Evolutionary conservation across 371 early-diverging fungal species (phyloP), one percentile per base, ranked within the genome.

Genomic region (Actinomortierella ambigua): DNA sequence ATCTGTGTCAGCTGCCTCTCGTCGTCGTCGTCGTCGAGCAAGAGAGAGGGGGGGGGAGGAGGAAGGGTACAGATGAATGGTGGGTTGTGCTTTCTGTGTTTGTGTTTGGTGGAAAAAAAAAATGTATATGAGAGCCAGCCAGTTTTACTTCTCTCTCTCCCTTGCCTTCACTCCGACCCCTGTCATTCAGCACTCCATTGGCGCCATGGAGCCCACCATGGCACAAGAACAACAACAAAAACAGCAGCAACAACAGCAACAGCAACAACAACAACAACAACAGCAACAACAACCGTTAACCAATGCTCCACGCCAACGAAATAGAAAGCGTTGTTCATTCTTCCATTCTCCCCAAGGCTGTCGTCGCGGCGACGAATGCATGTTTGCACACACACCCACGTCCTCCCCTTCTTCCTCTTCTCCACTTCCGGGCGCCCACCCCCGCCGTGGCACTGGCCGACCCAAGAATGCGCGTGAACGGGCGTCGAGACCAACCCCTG

Each of bases 271-370:
- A 18, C 56, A 8, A 53, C 50, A 14, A n/a, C n/a, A n/a, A n/a
- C n/a, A n/a, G n/a, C n/a, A n/a, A n/a, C n/a, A 34, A 34, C 34
- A 34, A 34, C 34, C 34, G 7, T 34, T 11, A 6, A 34, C 34
- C 34, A 34, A 34, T 34, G 34, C 34, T 6, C 34, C 34, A 11
- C 34, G 34, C 34, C 34, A 34, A n/a, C n/a, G n/a, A 34, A 34
- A 34, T 11, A 34, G 34, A 34, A 34, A 34, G 34, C 34, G 34
- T 6, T 68, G 68, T 29, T 57, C 57, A 43, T 73, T 73, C 68
- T 73, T 55, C 46, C 22, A 18, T 7, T 39, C 73, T 17, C 57
- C 56, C 26, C 60, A 58, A 34, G 73, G 73, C 44, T 73, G 73
- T 53, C 63, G 73, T 4, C 57, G 61, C 20, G 73, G 67, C 3